phyloP scores from a whole-genome alignment of 1,284 basidiomycete species.

The Mycena sp. region DNA sequence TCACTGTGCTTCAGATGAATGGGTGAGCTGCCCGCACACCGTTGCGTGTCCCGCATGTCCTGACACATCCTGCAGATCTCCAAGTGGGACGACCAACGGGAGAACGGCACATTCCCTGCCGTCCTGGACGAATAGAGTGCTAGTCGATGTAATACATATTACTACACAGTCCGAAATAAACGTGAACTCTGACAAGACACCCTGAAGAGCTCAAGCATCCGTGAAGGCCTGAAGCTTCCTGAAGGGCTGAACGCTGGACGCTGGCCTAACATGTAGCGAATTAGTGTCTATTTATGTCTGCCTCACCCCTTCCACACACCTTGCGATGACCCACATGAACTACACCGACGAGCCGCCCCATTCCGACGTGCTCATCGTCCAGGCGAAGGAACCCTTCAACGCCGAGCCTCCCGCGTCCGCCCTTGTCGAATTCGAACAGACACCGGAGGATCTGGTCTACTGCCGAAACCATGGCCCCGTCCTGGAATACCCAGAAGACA shows the following conservation, averaged over 20 bases:
- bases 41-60: slow-evolving; percentile 14
- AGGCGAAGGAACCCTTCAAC: slow-evolving; percentile 61
- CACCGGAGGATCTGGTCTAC: slow-evolving; percentile 68
- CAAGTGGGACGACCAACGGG: slow-evolving; percentile 94
- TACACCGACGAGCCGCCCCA: slow-evolving; percentile 50
- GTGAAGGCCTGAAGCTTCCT: too few species aligned
- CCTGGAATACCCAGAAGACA: slow-evolving; percentile 56
- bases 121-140: slow-evolving; percentile 68
- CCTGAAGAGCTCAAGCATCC: too few species aligned
- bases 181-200: too few species aligned
- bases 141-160: not conserved
- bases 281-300: too few species aligned
- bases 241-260: too few species aligned
- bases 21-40: slow-evolving; percentile 56
- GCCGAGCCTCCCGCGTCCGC: slow-evolving; percentile 62
- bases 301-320: not conserved
- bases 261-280: too few species aligned
- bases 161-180: not conserved
- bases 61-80: slow-evolving; percentile 60
- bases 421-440: slow-evolving; percentile 61
- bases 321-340: slow-evolving; percentile 28
- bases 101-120: slow-evolving; percentile 91
- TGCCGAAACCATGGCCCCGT: slow-evolving; percentile 67
- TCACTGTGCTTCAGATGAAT: slow-evolving; percentile 70
- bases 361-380: slow-evolving; percentile 56